Conservation (phyloP, 805 yeast genomes). For the Sugiyamaella valdiviana region DNA sequence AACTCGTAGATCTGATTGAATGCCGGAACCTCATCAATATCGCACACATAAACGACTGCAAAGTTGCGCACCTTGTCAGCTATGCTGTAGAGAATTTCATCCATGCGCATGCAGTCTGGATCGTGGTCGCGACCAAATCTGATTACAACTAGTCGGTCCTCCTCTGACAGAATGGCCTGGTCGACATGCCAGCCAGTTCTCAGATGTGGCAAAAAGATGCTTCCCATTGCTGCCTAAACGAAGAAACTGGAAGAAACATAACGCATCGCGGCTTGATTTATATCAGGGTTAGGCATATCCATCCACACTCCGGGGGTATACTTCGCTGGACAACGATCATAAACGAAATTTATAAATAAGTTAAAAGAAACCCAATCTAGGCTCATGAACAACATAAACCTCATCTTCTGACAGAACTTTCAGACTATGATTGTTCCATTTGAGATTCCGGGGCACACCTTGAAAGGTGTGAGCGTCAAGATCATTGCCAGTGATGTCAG, state of each 20-base stretch:
- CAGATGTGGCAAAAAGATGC: conserved; percentile 74
- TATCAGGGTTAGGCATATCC: not conserved
- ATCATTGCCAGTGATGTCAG: too few species aligned
- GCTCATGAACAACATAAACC: too few species aligned
- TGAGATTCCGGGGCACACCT: too few species aligned
- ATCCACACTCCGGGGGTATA: conserved; percentile 2
- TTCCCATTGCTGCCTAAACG: conserved; percentile 48
- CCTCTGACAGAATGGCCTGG: conserved; percentile 87
- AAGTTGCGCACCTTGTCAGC: conserved; percentile 82
- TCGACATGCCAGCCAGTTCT: conserved; percentile 95
- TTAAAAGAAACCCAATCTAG: too few species aligned
- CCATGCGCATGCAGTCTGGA: conserved; percentile 81
- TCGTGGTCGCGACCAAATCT: conserved; percentile 80
- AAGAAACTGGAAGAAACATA: not conserved
- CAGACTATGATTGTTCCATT: not conserved
- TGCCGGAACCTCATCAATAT: conserved; percentile 82
- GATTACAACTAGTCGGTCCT: conserved; percentile 77
- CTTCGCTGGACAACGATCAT: not conserved
- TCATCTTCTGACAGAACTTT: not conserved
- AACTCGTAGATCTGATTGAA: conserved; percentile 86
- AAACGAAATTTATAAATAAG: too few species aligned
- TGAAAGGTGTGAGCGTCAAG: too few species aligned
- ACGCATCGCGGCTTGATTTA: not conserved
- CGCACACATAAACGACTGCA: conserved; percentile 84
- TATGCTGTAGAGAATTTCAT: conserved; percentile 70